phyloP scores from a whole-genome alignment of 192 early-diverging fungal species.

The Mortierella hygrophila region DNA sequence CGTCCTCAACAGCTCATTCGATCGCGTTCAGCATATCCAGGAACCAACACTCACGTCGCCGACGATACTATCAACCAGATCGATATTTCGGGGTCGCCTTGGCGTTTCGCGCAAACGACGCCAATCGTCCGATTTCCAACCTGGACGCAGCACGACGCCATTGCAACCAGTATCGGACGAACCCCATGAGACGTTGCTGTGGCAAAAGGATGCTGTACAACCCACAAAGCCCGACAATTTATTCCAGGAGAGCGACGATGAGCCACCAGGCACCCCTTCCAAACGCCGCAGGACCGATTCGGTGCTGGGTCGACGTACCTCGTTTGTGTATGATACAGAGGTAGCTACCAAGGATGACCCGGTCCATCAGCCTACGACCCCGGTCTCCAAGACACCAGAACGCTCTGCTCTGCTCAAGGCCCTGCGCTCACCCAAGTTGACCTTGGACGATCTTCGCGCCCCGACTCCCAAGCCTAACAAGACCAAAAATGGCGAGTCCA shows the following conservation, averaged over 20 bases:
- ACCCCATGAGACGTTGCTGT: background rate
- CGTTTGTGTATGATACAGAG: constrained; percentile 12
- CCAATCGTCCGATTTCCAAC: constrained; percentile 40
- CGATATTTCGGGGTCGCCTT: constrained; percentile 7
- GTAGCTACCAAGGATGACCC: background rate
- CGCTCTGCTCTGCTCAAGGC: background rate
- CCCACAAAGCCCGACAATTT: constrained; percentile 13
- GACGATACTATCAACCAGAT: background rate
- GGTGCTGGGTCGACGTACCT: background rate
- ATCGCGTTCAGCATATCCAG: background rate
- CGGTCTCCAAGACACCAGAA: background rate
- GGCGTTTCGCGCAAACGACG: constrained; percentile 38
- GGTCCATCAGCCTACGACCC: background rate
- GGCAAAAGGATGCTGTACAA: constrained; percentile 4
- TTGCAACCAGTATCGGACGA: background rate
- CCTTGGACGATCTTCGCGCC: constrained; percentile 39
- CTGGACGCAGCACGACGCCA: constrained; percentile 5
- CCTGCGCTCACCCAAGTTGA: constrained; percentile 26
- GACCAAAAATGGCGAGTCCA: background rate
- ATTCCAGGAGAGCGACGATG: constrained; percentile 17
- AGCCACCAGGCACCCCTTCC: constrained; percentile 24
- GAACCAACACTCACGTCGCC: background rate
- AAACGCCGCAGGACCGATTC: constrained; percentile 29
- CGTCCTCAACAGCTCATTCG: background rate
- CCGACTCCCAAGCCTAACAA: constrained; percentile 45